Conservation (phyloP, 2,329 filamentous ascomycete species). For the Xylaria digitata region DNA sequence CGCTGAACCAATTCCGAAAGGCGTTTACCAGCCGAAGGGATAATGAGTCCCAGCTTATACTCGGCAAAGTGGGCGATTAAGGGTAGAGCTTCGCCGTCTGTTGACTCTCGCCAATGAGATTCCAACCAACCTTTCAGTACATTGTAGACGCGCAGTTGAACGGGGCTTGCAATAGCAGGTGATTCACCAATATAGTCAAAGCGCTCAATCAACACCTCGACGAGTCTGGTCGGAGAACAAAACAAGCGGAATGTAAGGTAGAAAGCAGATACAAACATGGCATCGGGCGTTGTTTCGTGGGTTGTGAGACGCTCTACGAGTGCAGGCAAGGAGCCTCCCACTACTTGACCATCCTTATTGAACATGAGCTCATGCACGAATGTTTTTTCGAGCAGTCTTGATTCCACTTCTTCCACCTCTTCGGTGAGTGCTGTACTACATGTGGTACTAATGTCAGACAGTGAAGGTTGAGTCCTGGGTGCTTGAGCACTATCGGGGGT, state of each 20-base stretch:
- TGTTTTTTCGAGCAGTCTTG: conserved; percentile 87
- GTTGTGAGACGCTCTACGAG: conserved; percentile 94
- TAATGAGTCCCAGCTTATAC: conserved; percentile 71
- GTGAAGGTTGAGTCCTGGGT: conserved; percentile 69
- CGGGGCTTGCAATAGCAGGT: conserved; percentile 78
- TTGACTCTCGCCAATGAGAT: conserved; percentile 89
- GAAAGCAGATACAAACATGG: conserved; percentile 92
- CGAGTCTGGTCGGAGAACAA: conserved; percentile 81
- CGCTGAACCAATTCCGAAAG: conserved; percentile 82
- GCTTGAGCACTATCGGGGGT: conserved; percentile 76
- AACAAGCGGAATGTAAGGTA: conserved; percentile 97
- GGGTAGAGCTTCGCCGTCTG: conserved; percentile 79
- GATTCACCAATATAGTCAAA: conserved; percentile 92
- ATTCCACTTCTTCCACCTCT: conserved; percentile 82
- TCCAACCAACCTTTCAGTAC: conserved; percentile 98
- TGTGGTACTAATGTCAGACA: conserved; percentile 75
- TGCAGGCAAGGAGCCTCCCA: conserved; percentile 88
- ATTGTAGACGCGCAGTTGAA: conserved; percentile 92
- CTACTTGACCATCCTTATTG: conserved; percentile 95
- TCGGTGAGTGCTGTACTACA: conserved; percentile 76
- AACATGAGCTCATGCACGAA: conserved; percentile 91
- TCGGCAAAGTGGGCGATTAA: conserved; percentile 85
- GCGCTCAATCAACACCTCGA: conserved; percentile 84
- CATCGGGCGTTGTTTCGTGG: conserved; percentile 91
- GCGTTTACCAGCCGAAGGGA: conserved; percentile 84